Conservation (phyloP, 2,329 filamentous ascomycete species). For the Mycosphaerella arachidis region DNA sequence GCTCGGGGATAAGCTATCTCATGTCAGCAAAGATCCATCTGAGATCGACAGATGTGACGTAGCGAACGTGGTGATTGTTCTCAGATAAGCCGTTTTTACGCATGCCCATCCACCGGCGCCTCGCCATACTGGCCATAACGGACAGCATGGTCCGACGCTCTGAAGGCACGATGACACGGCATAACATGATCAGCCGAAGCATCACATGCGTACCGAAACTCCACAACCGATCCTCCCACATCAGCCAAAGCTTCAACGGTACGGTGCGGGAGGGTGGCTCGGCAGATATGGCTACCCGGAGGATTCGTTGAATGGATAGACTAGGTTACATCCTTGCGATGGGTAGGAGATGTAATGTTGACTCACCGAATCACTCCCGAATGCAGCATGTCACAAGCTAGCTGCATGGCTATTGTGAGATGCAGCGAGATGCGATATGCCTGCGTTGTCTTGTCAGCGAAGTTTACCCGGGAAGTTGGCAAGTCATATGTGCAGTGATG, state of each 20-base stretch:
- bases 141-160: conserved; percentile 29
- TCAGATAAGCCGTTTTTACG: conserved; percentile 38
- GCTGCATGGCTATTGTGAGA: too few relatives aligned
- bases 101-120: conserved; percentile 36
- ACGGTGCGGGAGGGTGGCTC: conserved; percentile 37
- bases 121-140: conserved; percentile 34
- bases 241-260: conserved; percentile 25
- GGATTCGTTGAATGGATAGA: conserved; percentile 40
- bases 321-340: conserved; percentile 35
- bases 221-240: conserved; percentile 38
- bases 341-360: background rate
- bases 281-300: conserved; percentile 32
- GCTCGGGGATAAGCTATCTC: background rate
- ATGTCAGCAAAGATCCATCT: conserved; percentile 4
- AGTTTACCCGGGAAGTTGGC: background rate
- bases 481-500: background rate
- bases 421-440: background rate
- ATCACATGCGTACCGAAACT: conserved; percentile 29
- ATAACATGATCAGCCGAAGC: conserved; percentile 19
- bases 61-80: background rate
- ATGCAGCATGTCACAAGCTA: too few relatives aligned
- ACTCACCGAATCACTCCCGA: conserved; percentile 12
- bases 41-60: background rate
- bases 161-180: conserved; percentile 32
- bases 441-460: background rate